Conservation (phyloP, 441 rosid species). For the Brassica hybrid region DNA sequence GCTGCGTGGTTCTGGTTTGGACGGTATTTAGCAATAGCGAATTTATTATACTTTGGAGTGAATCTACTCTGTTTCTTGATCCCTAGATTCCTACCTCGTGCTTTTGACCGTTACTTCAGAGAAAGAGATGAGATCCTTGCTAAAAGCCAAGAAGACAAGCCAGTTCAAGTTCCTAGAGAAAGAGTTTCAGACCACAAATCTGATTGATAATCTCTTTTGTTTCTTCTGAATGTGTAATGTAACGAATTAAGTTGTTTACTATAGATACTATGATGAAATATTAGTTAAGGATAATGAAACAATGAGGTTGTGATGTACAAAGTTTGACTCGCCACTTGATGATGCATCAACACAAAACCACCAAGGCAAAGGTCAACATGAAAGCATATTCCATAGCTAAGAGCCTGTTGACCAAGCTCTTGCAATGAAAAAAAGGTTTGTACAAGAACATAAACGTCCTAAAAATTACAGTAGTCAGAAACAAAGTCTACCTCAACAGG, state of each 20-base stretch:
- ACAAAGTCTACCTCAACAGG: too few species aligned
- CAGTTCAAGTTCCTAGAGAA: constrained; percentile 46
- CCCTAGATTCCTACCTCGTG: constrained; percentile 80
- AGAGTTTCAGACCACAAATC: constrained; percentile 55
- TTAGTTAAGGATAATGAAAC: constrained; percentile 4
- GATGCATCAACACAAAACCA: background rate
- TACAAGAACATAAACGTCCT: too few species aligned
- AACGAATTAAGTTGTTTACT: constrained; percentile 22
- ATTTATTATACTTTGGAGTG: constrained; percentile 64
- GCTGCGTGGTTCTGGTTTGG: constrained; percentile 87
- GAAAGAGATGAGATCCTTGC: constrained; percentile 58
- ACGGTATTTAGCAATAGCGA: constrained; percentile 60
- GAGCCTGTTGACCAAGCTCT: too few species aligned
- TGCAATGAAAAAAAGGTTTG: too few species aligned
- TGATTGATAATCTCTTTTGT: constrained; percentile 44
- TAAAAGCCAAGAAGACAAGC: constrained; percentile 69
- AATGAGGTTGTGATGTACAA: constrained; percentile 23
- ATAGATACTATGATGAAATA: background rate
- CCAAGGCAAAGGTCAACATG: too few species aligned
- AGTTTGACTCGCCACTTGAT: background rate
- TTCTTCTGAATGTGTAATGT: constrained; percentile 21
- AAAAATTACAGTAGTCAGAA: too few species aligned
- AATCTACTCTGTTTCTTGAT: constrained; percentile 78
- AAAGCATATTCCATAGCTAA: too few species aligned
- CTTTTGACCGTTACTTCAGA: constrained; percentile 71